phyloP scores from a whole-genome alignment of 2,329 filamentous ascomycete genomes.

The Zarea fungicola region DNA sequence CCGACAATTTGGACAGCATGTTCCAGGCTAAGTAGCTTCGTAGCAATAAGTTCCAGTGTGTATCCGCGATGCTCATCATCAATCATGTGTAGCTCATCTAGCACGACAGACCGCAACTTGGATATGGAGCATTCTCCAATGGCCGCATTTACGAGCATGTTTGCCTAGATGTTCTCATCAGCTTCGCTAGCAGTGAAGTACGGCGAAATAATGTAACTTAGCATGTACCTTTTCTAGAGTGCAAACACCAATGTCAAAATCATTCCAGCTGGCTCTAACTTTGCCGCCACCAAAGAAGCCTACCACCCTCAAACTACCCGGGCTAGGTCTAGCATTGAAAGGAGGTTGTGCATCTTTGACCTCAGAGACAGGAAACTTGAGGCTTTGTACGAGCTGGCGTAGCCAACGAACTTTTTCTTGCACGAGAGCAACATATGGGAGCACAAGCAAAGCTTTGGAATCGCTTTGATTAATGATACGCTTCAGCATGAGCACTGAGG shows the following conservation, averaged over 20 bases:
- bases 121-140: conserved; percentile 65
- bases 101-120: conserved; percentile 61
- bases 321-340: conserved; percentile 51
- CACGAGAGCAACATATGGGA: conserved; percentile 74
- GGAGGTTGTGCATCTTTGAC: conserved; percentile 33
- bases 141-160: conserved; percentile 65
- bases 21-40: conserved; percentile 65
- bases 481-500: conserved; percentile 64
- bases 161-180: conserved; percentile 50
- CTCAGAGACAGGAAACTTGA: conserved; percentile 37
- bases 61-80: conserved; percentile 73
- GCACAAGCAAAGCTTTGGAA: conserved; percentile 65
- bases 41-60: conserved; percentile 67
- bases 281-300: conserved; percentile 73
- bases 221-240: conserved; percentile 65
- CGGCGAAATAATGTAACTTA: no score
- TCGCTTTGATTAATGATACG: conserved; percentile 57
- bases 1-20: conserved; percentile 66
- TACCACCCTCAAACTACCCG: conserved; percentile 58
- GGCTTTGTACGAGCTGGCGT: conserved; percentile 57
- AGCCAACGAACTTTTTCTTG: conserved; percentile 76
- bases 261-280: conserved; percentile 60
- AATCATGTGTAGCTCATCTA: conserved; percentile 80
- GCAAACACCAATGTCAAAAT: conserved; percentile 74
- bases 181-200: no score